Conservation (phyloP, 1,284 basidiomycete genomes). For the Cutaneotrichosporon sp. region DNA sequence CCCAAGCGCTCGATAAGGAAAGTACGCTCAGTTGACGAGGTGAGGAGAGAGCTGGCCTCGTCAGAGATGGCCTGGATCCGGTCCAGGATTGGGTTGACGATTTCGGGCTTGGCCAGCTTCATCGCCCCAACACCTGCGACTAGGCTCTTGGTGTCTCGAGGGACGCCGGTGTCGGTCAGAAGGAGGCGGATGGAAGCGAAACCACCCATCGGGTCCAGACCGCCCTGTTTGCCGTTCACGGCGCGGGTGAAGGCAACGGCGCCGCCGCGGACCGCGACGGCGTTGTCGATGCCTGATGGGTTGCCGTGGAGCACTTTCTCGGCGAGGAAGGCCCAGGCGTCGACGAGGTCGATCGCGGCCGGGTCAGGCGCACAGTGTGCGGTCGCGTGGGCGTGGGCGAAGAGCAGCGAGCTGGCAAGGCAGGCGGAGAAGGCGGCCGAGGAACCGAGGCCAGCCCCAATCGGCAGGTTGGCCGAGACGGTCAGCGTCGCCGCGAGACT, state of each 20-base stretch:
- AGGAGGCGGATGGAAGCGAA: conserved; percentile 76
- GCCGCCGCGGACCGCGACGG: conserved; percentile 88
- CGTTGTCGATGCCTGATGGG: conserved; percentile 96
- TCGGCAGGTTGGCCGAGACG: conserved; percentile 89
- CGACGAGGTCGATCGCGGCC: conserved; percentile 73
- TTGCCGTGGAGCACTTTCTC: conserved; percentile 98
- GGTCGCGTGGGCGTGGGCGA: conserved; percentile 40
- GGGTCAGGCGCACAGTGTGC: conserved; percentile 61
- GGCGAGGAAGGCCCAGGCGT: conserved; percentile 89
- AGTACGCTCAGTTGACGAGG: conserved; percentile 60
- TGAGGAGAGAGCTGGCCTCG: conserved; percentile 71
- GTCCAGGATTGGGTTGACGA: conserved; percentile 69
- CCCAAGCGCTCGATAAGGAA: conserved; percentile 58
- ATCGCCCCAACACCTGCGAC: conserved; percentile 72
- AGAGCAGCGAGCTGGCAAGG: conserved; percentile 74
- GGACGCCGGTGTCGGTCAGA: conserved; percentile 87
- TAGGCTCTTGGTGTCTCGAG: conserved; percentile 89
- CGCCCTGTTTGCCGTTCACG: conserved; percentile 70
- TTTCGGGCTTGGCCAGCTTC: conserved; percentile 66
- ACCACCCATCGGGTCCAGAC: conserved; percentile 83
- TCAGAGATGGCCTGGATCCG: conserved; percentile 79
- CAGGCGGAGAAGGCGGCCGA: conserved; percentile 94
- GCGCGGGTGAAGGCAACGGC: conserved; percentile 86
- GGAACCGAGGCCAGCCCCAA: conserved; percentile 96
- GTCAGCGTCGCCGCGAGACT: conserved; percentile 64